phyloP scores from a whole-genome alignment of 441 rosid genomes.

The Syzygium malaccense region DNA sequence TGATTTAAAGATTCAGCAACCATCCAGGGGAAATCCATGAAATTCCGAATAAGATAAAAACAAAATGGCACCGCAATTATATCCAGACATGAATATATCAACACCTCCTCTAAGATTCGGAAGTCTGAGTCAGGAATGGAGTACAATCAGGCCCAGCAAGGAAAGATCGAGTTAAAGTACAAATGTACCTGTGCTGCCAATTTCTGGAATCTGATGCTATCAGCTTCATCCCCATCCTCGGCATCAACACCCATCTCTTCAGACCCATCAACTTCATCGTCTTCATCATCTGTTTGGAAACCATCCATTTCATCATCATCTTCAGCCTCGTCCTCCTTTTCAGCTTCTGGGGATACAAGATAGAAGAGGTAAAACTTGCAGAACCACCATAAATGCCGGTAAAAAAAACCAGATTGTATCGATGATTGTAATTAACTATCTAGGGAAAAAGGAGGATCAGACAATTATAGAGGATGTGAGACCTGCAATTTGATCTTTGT shows the following conservation, averaged over 20 bases:
- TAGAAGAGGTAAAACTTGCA: background rate
- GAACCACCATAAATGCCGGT: background rate
- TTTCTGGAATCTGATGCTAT: constrained; percentile 64
- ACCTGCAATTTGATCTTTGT: constrained; percentile 99
- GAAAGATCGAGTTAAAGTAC: background rate
- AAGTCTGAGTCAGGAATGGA: background rate
- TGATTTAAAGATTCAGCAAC: background rate
- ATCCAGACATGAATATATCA: background rate
- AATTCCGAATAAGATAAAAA: background rate
- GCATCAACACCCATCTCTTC: constrained; percentile 83
- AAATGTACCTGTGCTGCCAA: constrained; percentile 76
- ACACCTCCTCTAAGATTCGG: background rate
- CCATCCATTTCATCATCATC: constrained; percentile 97
- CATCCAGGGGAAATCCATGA: background rate
- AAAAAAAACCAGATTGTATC: background rate
- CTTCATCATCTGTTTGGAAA: constrained; percentile 80
- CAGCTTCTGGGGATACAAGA: constrained; percentile 45
- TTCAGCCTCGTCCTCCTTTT: constrained; percentile 77
- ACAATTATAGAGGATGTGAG: background rate
- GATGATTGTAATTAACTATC: background rate
- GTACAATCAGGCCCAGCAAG: background rate
- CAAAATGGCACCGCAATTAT: background rate
- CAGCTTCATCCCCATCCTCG: constrained; percentile 90
- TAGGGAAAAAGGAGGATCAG: background rate
- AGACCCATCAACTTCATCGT: constrained; percentile 68